These are phyloP conservation scores for Casaregolazyma suthepensis DNA, from an alignment of 1,139 yeast species.

Conservation along the genomic window DNA sequence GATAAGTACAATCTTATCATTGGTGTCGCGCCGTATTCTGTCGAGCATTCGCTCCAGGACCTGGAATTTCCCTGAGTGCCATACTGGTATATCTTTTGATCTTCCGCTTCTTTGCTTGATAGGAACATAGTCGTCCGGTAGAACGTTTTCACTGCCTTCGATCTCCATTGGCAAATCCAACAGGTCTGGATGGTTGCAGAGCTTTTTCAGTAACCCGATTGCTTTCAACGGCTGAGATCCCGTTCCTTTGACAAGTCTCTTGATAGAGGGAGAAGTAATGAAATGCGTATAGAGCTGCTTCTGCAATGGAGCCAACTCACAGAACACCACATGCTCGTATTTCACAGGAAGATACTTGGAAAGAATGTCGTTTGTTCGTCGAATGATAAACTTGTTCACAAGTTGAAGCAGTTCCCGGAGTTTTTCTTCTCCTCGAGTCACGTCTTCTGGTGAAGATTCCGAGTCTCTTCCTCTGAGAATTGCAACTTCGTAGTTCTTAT, in stretches of 20 bases:
- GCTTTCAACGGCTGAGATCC: conserved; percentile 88
- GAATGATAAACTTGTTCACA: conserved; percentile 84
- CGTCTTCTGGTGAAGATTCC: conserved; percentile 76
- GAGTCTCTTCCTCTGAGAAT: conserved; percentile 88
- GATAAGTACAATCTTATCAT: conserved; percentile 89
- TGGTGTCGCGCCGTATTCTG: conserved; percentile 70
- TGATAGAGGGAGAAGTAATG: conserved; percentile 75
- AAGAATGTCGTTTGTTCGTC: conserved; percentile 91
- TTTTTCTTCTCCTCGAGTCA: conserved; percentile 64
- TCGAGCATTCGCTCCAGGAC: conserved; percentile 65
- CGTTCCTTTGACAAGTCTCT: conserved; percentile 57
- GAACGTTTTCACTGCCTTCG: conserved; percentile 55
- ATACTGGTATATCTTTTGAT: conserved; percentile 56
- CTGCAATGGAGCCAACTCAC: conserved; percentile 78
- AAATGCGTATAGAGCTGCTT: conserved; percentile 62
- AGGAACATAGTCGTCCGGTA: conserved; percentile 70
- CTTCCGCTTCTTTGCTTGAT: conserved; percentile 43
- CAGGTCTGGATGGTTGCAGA: conserved; percentile 91
- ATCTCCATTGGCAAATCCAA: conserved; percentile 70
- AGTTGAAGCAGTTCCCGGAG: conserved; percentile 62
- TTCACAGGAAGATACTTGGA: conserved; percentile 92
- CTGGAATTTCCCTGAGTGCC: conserved; percentile 53
- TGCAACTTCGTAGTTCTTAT: conserved; percentile 74
- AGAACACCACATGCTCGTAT: conserved; percentile 92
- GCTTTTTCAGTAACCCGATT: conserved; percentile 78